Evolutionary conservation across 2,329 filamentous ascomycete genomes (phyloP).

Genomic region (Blumeria graminis): DNA sequence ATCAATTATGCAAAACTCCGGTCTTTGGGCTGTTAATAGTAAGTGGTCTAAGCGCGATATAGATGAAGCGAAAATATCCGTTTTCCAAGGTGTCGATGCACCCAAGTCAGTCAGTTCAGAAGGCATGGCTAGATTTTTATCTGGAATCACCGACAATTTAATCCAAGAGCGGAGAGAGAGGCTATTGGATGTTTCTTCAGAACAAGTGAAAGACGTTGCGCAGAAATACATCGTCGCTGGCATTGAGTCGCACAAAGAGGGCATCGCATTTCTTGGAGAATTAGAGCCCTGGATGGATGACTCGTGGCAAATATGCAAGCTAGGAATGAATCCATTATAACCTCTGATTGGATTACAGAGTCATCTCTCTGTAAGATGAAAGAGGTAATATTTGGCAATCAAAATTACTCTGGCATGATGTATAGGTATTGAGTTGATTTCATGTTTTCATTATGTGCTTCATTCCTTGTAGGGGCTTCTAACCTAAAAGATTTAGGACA

Average conservation of each 20-base stretch:
- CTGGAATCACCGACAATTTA: slow-evolving; percentile 72
- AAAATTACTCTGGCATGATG: slow-evolving; percentile 10
- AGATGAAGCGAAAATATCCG: slow-evolving; percentile 84
- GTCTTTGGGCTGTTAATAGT: slow-evolving; percentile 59
- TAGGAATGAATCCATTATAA: slow-evolving; percentile 28
- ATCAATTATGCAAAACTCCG: slow-evolving; percentile 60
- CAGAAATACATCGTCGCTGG: slow-evolving; percentile 57
- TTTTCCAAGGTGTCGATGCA: slow-evolving; percentile 82
- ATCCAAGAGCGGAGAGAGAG: slow-evolving; percentile 61
- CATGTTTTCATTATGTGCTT: background rate
- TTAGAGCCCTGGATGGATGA: slow-evolving; percentile 56
- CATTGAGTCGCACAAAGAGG: slow-evolving; percentile 32
- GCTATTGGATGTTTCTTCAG: slow-evolving; percentile 61
- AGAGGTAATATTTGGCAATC: slow-evolving; percentile 8
- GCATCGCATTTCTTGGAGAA: slow-evolving; percentile 56
- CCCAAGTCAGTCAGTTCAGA: slow-evolving; percentile 70
- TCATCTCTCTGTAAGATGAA: background rate
- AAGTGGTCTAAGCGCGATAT: slow-evolving; percentile 65
- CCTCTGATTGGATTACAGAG: slow-evolving; percentile 9
- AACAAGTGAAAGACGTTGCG: slow-evolving; percentile 59
- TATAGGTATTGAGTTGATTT: background rate
- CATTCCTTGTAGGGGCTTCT: background rate
- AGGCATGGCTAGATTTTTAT: slow-evolving; percentile 66
- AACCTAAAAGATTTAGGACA: no score
- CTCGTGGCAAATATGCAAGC: slow-evolving; percentile 51